phyloP scores from a whole-genome alignment of 768 basidiomycete genomes.

The Phallus indusiatus region DNA sequence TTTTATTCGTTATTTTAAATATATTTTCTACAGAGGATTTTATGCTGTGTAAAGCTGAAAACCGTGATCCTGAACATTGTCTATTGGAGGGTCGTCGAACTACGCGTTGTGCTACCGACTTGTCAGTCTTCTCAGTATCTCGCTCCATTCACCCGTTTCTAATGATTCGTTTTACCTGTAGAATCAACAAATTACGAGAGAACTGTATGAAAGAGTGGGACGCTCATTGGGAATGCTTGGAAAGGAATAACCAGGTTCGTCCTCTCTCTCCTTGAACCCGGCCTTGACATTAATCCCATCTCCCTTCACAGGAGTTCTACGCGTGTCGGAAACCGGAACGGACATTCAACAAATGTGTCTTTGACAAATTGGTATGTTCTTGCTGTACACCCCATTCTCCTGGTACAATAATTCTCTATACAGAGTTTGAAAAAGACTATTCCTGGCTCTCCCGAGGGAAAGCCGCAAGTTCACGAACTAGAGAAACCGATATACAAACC shows the following conservation, averaged over 20 bases:
- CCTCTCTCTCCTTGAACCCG: background rate
- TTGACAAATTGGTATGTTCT: constrained; percentile 81
- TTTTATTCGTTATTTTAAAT: constrained; percentile 1
- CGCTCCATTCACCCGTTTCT: background rate
- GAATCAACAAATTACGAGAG: constrained; percentile 89
- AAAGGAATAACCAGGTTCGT: constrained; percentile 82
- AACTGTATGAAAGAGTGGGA: constrained; percentile 84
- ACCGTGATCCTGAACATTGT: constrained; percentile 83
- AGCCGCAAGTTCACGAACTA: constrained; percentile 83
- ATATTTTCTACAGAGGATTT: constrained; percentile 58
- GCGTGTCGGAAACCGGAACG: constrained; percentile 85
- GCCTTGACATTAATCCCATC: background rate
- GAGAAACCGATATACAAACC: constrained; percentile 73
- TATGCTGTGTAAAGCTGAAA: constrained; percentile 96
- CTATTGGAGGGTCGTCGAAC: constrained; percentile 92
- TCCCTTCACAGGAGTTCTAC: constrained; percentile 68
- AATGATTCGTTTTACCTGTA: constrained; percentile 22
- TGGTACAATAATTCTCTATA: background rate
- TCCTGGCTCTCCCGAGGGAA: constrained; percentile 76
- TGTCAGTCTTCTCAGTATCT: constrained; percentile 60
- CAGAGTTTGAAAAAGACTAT: constrained; percentile 89
- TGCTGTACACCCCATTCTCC: background rate
- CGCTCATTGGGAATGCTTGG: constrained; percentile 89
- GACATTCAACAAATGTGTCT: constrained; percentile 86
- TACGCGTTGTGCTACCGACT: constrained; percentile 86